Conservation (phyloP, 2,329 filamentous ascomycete species). For the Alternaria dauci region DNA sequence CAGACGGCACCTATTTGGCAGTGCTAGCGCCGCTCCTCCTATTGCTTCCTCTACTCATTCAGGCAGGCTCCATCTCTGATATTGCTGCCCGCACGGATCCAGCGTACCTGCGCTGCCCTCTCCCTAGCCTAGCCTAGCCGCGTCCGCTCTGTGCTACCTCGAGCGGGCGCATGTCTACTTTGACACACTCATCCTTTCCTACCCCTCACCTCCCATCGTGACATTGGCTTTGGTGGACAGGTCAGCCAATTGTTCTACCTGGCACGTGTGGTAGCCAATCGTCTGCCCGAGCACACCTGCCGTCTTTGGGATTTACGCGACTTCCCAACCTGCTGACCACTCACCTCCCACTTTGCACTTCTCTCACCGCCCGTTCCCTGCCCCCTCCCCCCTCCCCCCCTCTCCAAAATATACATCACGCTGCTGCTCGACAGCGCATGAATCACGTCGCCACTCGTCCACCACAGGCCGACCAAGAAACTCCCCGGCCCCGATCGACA, state of each 20-base stretch:
- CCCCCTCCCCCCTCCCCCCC: conserved; percentile 8
- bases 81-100: conserved; percentile 23
- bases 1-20: conserved; percentile 16
- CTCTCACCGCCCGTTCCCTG: conserved; percentile 17
- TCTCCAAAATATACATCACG: conserved; percentile 15
- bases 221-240: background rate
- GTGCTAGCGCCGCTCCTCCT: conserved; percentile 23
- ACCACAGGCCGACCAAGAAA: conserved; percentile 14
- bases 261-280: conserved; percentile 3
- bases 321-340: conserved; percentile 4
- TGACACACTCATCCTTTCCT: conserved; percentile 6
- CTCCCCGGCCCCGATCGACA: conserved; percentile 35
- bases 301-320: background rate
- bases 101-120: conserved; percentile 38
- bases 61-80: background rate
- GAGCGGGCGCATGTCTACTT: conserved; percentile 27
- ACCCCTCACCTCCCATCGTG: conserved; percentile 8
- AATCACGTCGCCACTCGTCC: conserved; percentile 29
- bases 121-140: conserved; percentile 9
- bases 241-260: background rate
- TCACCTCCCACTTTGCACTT: conserved; percentile 7
- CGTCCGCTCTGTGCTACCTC: conserved; percentile 30
- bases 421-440: conserved; percentile 21
- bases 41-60: background rate
- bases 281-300: conserved; percentile 21